Base-by-base conservation (phyloP, 2,329 filamentous ascomycete genomes). In the Microthyrium microscopicum region DNA sequence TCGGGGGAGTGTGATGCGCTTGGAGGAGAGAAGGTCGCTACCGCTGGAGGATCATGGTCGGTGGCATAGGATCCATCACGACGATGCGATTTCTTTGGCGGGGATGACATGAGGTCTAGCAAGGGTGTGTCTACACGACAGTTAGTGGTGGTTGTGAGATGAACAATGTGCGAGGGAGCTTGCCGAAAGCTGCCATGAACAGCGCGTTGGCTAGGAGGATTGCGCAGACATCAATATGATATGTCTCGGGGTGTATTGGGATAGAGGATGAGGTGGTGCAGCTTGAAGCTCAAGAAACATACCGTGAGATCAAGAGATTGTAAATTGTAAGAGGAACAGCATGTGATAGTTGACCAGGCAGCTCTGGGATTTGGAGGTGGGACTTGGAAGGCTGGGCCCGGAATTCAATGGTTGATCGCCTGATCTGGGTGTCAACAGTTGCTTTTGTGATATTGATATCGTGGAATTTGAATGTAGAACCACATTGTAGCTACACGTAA, bases 21-120 rank as follows among this genome's bases (percentile, higher is more conserved):
- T 16, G 77, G 70, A 20, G 89, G 85, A 4, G 87, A 89, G 61
- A 98, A 98, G 47, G 81, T 70, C 42, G 89, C 89, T 50, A 80
- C 74, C 29, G 87, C 95, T 29, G 83, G 77, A 36, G 70, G 66
- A 35, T 54, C 54, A 42, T 59, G n/a, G n/a, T n/a, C n/a, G n/a
- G n/a, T n/a, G n/a, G n/a, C n/a, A n/a, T n/a, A n/a, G n/a, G n/a
- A n/a, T n/a, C n/a, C n/a, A n/a, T n/a, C n/a, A n/a, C n/a, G n/a
- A n/a, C 46, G 47, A 9, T 6, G 12, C 12, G 21, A 22, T 8
- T 53, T 47, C 28, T 25, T 31, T 39, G 50, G 44, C 36, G 48
- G 47, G 46, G 53, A 24, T 20, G 38, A 56, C 54, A 57, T 57
- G 42, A 50, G 50, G 46, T 51, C 48, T 48, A 55, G 43, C 54